These are phyloP conservation scores for Dothiorella sarmentorum DNA, from an alignment of 2,329 filamentous ascomycete genomes.

Conservation along the genomic window DNA sequence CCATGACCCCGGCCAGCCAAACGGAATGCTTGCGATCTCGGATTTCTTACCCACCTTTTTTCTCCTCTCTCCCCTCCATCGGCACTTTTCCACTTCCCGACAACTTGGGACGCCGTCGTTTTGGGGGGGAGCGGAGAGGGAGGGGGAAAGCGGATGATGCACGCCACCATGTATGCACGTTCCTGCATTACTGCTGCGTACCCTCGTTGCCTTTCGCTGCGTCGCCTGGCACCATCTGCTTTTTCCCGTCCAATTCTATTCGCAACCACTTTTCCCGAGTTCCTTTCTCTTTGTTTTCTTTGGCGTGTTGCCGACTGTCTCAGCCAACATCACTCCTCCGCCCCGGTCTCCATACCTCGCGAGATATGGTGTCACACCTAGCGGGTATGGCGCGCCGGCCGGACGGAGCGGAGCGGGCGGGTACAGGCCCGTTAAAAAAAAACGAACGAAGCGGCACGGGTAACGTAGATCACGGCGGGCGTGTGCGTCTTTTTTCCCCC, in stretches of 20 bases:
- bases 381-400: neutral
- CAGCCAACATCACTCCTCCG: no score
- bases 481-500: no score
- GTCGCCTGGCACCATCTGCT: no score
- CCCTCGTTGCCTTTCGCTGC: no score
- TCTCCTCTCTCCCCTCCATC: neutral
- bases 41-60: neutral
- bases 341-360: no score
- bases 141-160: slow-evolving; percentile 2
- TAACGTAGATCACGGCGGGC: neutral
- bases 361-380: neutral
- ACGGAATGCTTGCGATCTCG: neutral
- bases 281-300: no score
- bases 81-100: neutral
- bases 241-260: no score
- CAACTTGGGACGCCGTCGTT: neutral
- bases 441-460: neutral
- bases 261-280: no score
- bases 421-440: neutral
- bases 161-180: neutral
- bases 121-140: no score
- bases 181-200: neutral
- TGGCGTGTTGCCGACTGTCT: no score
- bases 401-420: neutral
- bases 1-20: no score